Conservation (phyloP, 768 basidiomycete species). For the Exsudoporus frostii region DNA sequence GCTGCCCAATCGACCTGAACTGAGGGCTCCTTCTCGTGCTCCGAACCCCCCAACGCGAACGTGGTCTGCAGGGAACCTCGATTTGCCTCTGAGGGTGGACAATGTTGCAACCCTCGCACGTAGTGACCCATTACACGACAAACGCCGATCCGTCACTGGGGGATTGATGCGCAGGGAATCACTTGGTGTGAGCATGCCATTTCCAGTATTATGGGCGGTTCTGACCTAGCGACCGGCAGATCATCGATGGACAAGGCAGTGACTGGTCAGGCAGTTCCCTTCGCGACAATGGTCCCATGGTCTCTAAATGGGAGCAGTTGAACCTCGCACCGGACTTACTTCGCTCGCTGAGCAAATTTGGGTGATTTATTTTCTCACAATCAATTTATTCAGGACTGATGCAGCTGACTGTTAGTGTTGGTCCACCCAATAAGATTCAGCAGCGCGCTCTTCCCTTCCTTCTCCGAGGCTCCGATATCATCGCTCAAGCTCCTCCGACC, state of each 20-base stretch:
- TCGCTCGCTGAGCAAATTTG: constrained; percentile 88
- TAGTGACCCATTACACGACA: constrained; percentile 49
- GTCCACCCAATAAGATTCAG: constrained; percentile 98
- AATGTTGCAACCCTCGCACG: constrained; percentile 37
- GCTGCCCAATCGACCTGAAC: constrained; percentile 61
- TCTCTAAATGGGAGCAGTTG: constrained; percentile 96
- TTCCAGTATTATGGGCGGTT: constrained; percentile 3
- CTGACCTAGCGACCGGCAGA: constrained; percentile 35
- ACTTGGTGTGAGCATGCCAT: constrained; percentile 51
- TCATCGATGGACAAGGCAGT: constrained; percentile 54
- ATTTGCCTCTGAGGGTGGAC: constrained; percentile 61
- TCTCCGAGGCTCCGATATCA: constrained; percentile 90
- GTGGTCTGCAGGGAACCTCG: constrained; percentile 81
- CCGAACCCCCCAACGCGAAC: constrained; percentile 74
- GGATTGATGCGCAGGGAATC: constrained; percentile 73
- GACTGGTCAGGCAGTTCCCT: constrained; percentile 49
- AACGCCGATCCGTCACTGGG: constrained; percentile 68
- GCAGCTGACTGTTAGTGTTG: constrained; percentile 55
- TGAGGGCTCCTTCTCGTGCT: constrained; percentile 55
- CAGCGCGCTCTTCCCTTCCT: constrained; percentile 95
- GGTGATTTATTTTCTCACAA: constrained; percentile 50
- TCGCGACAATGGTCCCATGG: constrained; percentile 74
- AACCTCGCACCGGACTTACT: constrained; percentile 82
- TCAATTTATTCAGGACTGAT: constrained; percentile 15
- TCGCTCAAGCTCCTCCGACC: constrained; percentile 97